These are phyloP conservation scores for Sporothrix brasiliensis DNA, from an alignment of 2,329 filamentous ascomycete genomes.

Conservation along the genomic window DNA sequence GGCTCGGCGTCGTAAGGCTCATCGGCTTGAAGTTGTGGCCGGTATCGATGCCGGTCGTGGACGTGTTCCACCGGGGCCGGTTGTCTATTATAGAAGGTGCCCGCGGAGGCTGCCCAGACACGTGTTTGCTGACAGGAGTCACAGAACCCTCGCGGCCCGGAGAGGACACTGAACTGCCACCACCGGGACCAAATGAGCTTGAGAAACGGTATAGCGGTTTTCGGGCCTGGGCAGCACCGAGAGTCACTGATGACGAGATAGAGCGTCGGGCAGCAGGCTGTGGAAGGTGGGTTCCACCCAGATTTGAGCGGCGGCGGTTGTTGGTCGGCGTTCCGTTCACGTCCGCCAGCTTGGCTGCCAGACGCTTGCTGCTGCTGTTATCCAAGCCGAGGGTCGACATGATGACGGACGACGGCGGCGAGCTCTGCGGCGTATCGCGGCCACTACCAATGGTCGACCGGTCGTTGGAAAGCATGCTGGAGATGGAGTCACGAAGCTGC, in stretches of 20 bases:
- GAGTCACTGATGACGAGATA: constrained; percentile 49
- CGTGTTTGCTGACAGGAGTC: constrained; percentile 52
- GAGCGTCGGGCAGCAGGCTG: constrained; percentile 52
- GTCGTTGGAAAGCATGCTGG: constrained; percentile 85
- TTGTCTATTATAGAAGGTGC: constrained; percentile 51
- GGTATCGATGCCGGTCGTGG: constrained; percentile 66
- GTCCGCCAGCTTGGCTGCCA: constrained; percentile 38
- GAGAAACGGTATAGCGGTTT: constrained; percentile 44
- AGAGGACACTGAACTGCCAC: constrained; percentile 37
- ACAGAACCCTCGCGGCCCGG: constrained; percentile 51
- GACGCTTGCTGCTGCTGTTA: constrained; percentile 45
- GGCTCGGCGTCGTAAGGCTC: constrained; percentile 61
- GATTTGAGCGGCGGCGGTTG: constrained; percentile 51
- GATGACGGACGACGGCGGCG: constrained; percentile 63
- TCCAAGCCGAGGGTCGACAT: constrained; percentile 59
- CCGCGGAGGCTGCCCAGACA: constrained; percentile 31
- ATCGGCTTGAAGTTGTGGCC: constrained; percentile 70
- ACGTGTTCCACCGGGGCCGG: constrained; percentile 73
- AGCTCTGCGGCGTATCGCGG: constrained; percentile 70
- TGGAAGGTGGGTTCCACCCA: constrained; percentile 51
- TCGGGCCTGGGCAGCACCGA: constrained; percentile 48
- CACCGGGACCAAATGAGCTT: constrained; percentile 24
- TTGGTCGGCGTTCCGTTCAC: constrained; percentile 45
- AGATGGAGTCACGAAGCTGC: constrained; percentile 87
- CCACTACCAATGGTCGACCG: constrained; percentile 70